Evolutionary conservation across 768 basidiomycete genomes (phyloP).

Genomic region (Cystobasidium ongulense): DNA sequence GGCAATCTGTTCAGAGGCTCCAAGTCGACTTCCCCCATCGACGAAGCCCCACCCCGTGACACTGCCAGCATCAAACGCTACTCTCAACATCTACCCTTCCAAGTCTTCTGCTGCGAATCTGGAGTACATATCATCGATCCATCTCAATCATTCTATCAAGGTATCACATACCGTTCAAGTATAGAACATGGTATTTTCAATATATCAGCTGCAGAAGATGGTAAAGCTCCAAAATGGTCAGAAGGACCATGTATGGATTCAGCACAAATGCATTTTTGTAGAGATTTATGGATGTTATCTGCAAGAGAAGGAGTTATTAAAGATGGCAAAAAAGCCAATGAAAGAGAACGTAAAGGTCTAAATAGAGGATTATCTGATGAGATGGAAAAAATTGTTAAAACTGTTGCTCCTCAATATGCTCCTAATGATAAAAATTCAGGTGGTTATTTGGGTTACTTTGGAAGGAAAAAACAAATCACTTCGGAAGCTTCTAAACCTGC

Average conservation of each 20-base stretch:
- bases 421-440: conserved; percentile 30
- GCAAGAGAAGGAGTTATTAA: conserved; percentile 59
- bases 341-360: conserved; percentile 35
- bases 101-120: conserved; percentile 97
- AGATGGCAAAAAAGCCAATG: conserved; percentile 43
- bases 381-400: conserved; percentile 41
- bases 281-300: conserved; percentile 88
- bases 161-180: conserved; percentile 74
- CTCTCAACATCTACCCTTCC: conserved; percentile 86
- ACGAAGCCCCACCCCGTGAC: conserved; percentile 88
- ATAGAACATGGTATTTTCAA: conserved; percentile 72
- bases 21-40: conserved; percentile 80
- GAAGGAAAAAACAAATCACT: conserved; percentile 17
- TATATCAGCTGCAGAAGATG: conserved; percentile 52
- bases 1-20: conserved; percentile 97
- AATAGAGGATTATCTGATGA: conserved; percentile 22
- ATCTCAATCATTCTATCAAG: conserved; percentile 86
- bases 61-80: conserved; percentile 70
- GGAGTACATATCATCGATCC: conserved; percentile 97
- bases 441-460: conserved; percentile 23
- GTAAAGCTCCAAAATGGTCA: conserved; percentile 54
- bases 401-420: conserved; percentile 34
- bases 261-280: conserved; percentile 94
- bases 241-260: conserved; percentile 89
- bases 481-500: background rate